Conservation (phyloP, 441 rosid species). For the Corymbia citriodora region DNA sequence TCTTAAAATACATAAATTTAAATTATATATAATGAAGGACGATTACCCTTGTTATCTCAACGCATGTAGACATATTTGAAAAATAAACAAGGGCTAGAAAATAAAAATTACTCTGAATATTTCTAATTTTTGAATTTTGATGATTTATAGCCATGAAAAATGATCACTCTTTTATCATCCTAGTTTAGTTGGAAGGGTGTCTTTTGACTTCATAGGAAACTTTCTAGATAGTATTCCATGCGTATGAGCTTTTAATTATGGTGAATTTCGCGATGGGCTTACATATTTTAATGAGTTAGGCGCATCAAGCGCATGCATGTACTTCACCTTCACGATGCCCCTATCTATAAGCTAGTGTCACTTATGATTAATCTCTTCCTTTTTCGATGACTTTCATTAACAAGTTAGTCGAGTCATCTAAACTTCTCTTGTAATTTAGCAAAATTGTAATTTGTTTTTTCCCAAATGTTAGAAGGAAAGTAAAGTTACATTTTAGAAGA, state of each 20-base stretch:
- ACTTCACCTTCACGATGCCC: neutral
- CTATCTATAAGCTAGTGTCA: neutral
- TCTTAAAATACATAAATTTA: no score
- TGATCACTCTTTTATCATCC: neutral
- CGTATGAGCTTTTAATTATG: neutral
- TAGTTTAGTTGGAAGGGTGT: neutral
- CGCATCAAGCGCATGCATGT: neutral
- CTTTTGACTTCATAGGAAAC: neutral
- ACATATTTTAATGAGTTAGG: neutral
- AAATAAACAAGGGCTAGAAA: neutral
- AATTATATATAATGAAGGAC: neutral
- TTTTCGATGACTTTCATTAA: neutral
- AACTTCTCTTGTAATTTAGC: neutral
- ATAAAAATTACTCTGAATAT: neutral
- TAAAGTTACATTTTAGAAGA: neutral
- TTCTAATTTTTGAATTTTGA: neutral
- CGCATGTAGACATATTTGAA: neutral
- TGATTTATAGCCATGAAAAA: neutral
- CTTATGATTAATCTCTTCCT: neutral
- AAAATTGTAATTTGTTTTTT: neutral
- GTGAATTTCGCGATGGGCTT: neutral
- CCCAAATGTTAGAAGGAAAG: no score
- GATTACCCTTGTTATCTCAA: neutral
- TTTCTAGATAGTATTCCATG: neutral
- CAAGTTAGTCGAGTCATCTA: neutral